phyloP scores from a whole-genome alignment of 306 rosid species.

The Acacia melanoxylon region DNA sequence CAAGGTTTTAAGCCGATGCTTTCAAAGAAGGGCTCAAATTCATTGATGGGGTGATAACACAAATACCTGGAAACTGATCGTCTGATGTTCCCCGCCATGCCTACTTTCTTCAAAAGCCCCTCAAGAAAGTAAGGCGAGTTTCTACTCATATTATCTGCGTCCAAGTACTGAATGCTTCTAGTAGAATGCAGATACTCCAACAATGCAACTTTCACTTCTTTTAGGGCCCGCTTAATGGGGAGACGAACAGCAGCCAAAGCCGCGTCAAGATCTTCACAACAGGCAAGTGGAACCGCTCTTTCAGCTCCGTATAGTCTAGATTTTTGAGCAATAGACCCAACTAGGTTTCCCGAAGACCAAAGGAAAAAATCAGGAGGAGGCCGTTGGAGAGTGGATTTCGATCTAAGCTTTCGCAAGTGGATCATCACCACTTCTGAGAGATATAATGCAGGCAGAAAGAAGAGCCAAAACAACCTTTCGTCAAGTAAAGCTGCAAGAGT shows the following conservation, averaged over 20 bases:
- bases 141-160: conserved; percentile 80
- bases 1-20: conserved; percentile 75
- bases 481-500: neutral
- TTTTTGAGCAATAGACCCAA: conserved; percentile 31
- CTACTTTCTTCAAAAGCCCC: conserved; percentile 47
- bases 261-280: neutral
- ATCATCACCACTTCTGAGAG: conserved; percentile 38
- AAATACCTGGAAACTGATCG: conserved; percentile 48
- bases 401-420: conserved; percentile 41
- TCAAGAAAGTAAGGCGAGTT: conserved; percentile 62
- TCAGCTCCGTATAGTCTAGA: conserved; percentile 47
- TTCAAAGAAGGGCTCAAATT: conserved; percentile 87
- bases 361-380: conserved; percentile 33
- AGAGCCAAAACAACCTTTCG: neutral
- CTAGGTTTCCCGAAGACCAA: conserved; percentile 2
- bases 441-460: neutral
- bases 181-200: conserved; percentile 74
- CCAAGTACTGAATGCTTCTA: conserved; percentile 60
- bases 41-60: conserved; percentile 79
- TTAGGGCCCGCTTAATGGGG: conserved; percentile 14
- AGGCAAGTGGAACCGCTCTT: conserved; percentile 6
- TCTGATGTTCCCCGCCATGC: conserved; percentile 24
- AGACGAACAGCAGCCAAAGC: conserved; percentile 4
- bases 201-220: conserved; percentile 70
- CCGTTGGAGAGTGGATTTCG: conserved; percentile 21